Evolutionary conservation across 2,329 filamentous ascomycete species (phyloP).

Genomic region (Sporothrix pallida): DNA sequence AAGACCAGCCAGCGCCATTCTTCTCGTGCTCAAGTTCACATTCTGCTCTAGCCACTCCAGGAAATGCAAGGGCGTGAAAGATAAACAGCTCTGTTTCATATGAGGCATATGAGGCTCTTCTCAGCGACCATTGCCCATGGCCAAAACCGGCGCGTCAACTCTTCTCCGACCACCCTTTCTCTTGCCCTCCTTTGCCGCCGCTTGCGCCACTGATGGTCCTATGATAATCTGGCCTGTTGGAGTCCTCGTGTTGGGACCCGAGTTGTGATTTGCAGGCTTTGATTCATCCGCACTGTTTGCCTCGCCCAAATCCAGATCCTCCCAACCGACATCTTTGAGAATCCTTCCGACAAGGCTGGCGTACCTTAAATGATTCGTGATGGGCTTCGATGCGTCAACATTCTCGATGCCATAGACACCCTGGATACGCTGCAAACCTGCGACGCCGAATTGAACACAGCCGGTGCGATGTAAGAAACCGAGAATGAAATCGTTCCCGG

Average conservation of each 20-base stretch:
- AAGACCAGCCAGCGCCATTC: not conserved
- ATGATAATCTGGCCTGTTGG: slow-evolving; percentile 36
- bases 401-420: slow-evolving; percentile 72
- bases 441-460: slow-evolving; percentile 81
- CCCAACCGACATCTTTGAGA: slow-evolving; percentile 70
- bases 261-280: not conserved
- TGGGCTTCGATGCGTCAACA: slow-evolving; percentile 67
- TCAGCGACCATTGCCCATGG: slow-evolving; percentile 29
- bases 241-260: slow-evolving; percentile 27
- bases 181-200: slow-evolving; percentile 5
- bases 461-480: slow-evolving; percentile 86
- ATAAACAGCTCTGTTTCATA: not conserved
- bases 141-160: slow-evolving; percentile 31
- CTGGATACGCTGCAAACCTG: slow-evolving; percentile 76
- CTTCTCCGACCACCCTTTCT: slow-evolving; percentile 27
- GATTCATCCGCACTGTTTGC: slow-evolving; percentile 45
- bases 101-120: too few species aligned
- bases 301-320: slow-evolving; percentile 61
- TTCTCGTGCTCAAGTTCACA: not conserved
- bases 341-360: slow-evolving; percentile 70
- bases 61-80: not conserved
- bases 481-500: slow-evolving; percentile 83
- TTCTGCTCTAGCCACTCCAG: too few species aligned
- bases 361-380: slow-evolving; percentile 74
- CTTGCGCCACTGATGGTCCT: slow-evolving; percentile 15